Evolutionary conservation across 768 basidiomycete species (phyloP), one percentile per base, ranked within the genome.

Genomic region (Kwoniella sp.): DNA sequence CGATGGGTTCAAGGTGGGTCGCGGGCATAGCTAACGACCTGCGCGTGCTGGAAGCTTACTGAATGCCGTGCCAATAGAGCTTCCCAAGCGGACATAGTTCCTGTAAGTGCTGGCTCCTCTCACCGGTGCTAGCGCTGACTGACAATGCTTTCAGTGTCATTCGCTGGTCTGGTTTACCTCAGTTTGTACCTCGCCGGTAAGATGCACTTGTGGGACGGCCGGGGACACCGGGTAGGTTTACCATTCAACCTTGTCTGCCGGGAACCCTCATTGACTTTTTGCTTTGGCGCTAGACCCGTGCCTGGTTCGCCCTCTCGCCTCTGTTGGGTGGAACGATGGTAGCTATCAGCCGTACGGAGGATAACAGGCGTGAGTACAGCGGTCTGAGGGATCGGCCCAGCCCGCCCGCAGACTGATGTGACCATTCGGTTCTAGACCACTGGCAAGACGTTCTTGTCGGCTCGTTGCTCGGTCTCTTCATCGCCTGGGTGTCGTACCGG

Each of bases 61-160:
- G 29, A 27, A 9, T 26, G 1, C 40, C 12, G 12, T 10, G 47
- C 9, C 3, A 11, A 17, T 37, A 70, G 62, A 91, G 89, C 67
- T 95, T 96, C 73, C 86, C 86, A 12, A 89, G 87, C 47, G 92
- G 92, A 0, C 91, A 95, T 74, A 85, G 89, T 3, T 89, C 88
- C 61, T 56, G 89, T 91, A 75, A 43, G 85, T 76, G 17, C 11
- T 29, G 1, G 12, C n/a, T 31, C 25, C 36, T 37, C 5, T 40
- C 12, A 25, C 22, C 15, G 33, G 12, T 17, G 10, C 33, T 28
- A 43, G 41, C 46, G 5, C 14, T 4, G n/a, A 5, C 55, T 56
- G 26, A 61, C 17, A 39, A 23, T 34, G 19, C 31, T 23, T 1
- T 41, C 61, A 88, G 89, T 93, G 47, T 89, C 91, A 0, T 96